A percentile compares a stretch with the other conserved stretches of the same genome.
phyloP scores from a whole-genome alignment of 2,329 filamentous ascomycete genomes.

The Diaporthe capsici region DNA sequence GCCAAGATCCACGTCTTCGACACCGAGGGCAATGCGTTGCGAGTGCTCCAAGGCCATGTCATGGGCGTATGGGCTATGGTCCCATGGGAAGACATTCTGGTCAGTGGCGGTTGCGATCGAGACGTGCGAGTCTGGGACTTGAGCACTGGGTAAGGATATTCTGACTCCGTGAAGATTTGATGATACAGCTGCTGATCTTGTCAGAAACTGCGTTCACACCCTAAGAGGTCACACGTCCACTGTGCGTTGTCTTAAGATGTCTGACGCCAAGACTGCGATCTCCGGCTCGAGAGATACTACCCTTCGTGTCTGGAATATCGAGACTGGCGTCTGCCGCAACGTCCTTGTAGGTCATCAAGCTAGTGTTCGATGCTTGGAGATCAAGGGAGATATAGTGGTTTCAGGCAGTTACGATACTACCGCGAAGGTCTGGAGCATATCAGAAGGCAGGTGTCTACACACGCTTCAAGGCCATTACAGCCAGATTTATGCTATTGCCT shows the following conservation, averaged over 20 bases:
- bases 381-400: slow-evolving; percentile 97
- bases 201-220: slow-evolving; percentile 81
- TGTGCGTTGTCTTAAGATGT: slow-evolving; percentile 98
- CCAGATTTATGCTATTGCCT: slow-evolving; percentile 98
- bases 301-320: slow-evolving; percentile 93
- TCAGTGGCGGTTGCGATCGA: slow-evolving; percentile 95
- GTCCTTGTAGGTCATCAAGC: slow-evolving; percentile 95
- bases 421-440: slow-evolving; percentile 97
- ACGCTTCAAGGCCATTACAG: slow-evolving; percentile 96
- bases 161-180: background rate
- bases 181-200: slow-evolving; percentile 47
- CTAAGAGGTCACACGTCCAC: slow-evolving; percentile 96
- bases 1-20: slow-evolving; percentile 99
- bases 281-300: slow-evolving; percentile 97
- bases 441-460: slow-evolving; percentile 90
- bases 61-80: slow-evolving; percentile 99
- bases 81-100: slow-evolving; percentile 94
- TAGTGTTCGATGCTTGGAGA: slow-evolving; percentile 94
- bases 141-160: slow-evolving; percentile 80
- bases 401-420: slow-evolving; percentile 98
- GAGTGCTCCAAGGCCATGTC: slow-evolving; percentile 92
- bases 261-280: slow-evolving; percentile 91
- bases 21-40: slow-evolving; percentile 87
- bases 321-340: slow-evolving; percentile 88
- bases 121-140: slow-evolving; percentile 98